Base-by-base conservation (phyloP, 164 flowering plant species). In the Euptelea pleiosperma region DNA sequence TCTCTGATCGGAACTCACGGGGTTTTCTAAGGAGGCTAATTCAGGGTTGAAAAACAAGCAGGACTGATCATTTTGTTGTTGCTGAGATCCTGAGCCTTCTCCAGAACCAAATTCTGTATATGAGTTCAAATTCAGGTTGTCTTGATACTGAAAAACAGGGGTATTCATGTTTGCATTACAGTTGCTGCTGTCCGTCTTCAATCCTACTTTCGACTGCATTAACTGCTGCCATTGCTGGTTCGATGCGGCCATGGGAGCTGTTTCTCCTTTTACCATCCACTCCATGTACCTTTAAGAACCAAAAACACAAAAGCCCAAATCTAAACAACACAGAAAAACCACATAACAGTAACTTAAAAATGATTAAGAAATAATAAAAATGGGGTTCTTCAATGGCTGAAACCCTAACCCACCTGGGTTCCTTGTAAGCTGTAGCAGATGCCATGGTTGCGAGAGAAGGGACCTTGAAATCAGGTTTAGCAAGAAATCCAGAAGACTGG, bases 241-340 rank as follows among this genome's bases (percentile, higher is more conserved):
- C 0, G 70, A 34, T 34, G 52, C 36, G 18, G 64, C 53, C 54
- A 57, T 53, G 21, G 71, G 47, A 40, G 49, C 57, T 2, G 64
- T 58, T 28, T 59, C 70, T 3, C 81, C 80, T 55, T 72, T 83
- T 69, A 58, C 33, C 55, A 76, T 73, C 87, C 87, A 80, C 11
- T 77, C 82, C 59, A 74, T 58, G 49, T 55, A 52, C 79, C 89
- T 85, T 42, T 62, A 37, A 46, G 44, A 44, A 55, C 50, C 40
- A 44, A 35, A 51, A 48, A 55, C 15, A 59, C 18, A 51, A 28
- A 61, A 43, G 43, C 22, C 22, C 37, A 43, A 43, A 44, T 35
- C 16, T 33, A 30, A 54, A 44, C 15, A 29, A n/a, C 33, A 4
- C 1, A 35, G 24, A 54, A 60, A 30, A 19, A 29, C 22, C 24